Evolutionary conservation across 2,329 filamentous ascomycete species (phyloP), one percentile per base, ranked within the genome.

Genomic region (Achaetomium macrosporum): DNA sequence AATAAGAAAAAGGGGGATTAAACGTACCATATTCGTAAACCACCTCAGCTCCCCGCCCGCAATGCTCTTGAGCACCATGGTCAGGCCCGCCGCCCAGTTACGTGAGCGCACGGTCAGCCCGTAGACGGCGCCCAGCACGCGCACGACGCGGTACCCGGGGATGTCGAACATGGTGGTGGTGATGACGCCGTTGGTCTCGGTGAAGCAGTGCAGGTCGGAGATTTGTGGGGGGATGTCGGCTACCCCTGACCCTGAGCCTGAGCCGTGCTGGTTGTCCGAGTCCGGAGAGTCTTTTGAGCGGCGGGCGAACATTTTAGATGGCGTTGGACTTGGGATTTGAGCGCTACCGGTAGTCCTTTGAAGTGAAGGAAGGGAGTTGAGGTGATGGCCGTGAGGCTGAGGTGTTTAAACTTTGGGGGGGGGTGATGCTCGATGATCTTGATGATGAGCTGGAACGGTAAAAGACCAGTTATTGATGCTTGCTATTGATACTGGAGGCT

Each of bases 91-190:
- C 5, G 75, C 80, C 65, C 77, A 76, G 68, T 84, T 84, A 45
- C 81, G 76, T 15, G 76, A 77, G 47, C 69, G 47, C 57, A 69
- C 57, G 59, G 66, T 67, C 40, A 75, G 54, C 65, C 74, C 60
- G 63, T 69, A 62, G 65, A 77, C 76, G 8, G 78, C 75, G 50
- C 81, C 81, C 6, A 84, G 74, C 1, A 82, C 76, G 49, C 72
- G 72, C 36, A 76, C 74, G 44, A 84, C 71, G 57, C 75, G 77
- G 66, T 83, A 83, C 8, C 80, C 80, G 0, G 81, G 81, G 19
- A 84, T 68, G 61, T 84, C 80, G 66, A 78, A 81, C 79, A 83
- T 84, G 49, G 81, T 84, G 0, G 78, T 77, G 0, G 79, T 83
- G 57, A 84, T 77, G 50, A 84, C 73, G 36, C 81, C 81, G 44